Evolutionary conservation across 2,329 filamentous ascomycete genomes (phyloP).

Genomic region (Aureobasidium uvarum): DNA sequence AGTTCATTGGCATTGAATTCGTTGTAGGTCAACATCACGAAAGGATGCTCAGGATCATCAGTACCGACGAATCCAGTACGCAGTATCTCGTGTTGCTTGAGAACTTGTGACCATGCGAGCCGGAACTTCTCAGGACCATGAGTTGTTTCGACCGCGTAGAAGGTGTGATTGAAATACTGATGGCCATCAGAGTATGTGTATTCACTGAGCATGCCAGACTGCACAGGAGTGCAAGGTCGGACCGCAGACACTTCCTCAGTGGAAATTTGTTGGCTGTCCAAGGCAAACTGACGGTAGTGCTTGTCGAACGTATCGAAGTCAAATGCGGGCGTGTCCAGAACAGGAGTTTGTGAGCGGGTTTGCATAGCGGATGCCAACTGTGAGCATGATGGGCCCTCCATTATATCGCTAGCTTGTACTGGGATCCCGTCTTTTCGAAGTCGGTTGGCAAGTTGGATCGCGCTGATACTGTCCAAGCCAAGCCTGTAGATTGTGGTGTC

Average conservation of each 20-base stretch:
- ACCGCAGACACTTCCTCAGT: constrained; percentile 54
- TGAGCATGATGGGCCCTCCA: constrained; percentile 52
- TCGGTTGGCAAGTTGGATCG: constrained; percentile 69
- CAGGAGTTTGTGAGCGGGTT: constrained; percentile 27
- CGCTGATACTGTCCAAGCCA: constrained; percentile 89
- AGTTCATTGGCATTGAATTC: constrained; percentile 40
- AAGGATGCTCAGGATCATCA: constrained; percentile 60
- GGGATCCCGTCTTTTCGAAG: constrained; percentile 60
- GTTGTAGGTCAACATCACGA: constrained; percentile 69
- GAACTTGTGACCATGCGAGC: constrained; percentile 59
- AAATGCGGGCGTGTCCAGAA: constrained; percentile 34
- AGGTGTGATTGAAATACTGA: constrained; percentile 74
- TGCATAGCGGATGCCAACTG: constrained; percentile 36
- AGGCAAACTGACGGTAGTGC: constrained; percentile 41
- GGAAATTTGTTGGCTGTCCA: constrained; percentile 37
- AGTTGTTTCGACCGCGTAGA: constrained; percentile 50
- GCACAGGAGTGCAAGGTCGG: constrained; percentile 75
- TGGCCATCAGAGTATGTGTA: constrained; percentile 65
- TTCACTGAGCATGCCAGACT: constrained; percentile 75
- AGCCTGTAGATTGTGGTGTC: constrained; percentile 77
- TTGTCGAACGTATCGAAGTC: constrained; percentile 55
- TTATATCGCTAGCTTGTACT: constrained; percentile 69
- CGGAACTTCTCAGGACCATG: constrained; percentile 47
- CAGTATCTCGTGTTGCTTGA: constrained; percentile 65
- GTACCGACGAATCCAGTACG: constrained; percentile 69